phyloP scores from a whole-genome alignment of 2,329 filamentous ascomycete species.

The Microcyclospora pomicola region DNA sequence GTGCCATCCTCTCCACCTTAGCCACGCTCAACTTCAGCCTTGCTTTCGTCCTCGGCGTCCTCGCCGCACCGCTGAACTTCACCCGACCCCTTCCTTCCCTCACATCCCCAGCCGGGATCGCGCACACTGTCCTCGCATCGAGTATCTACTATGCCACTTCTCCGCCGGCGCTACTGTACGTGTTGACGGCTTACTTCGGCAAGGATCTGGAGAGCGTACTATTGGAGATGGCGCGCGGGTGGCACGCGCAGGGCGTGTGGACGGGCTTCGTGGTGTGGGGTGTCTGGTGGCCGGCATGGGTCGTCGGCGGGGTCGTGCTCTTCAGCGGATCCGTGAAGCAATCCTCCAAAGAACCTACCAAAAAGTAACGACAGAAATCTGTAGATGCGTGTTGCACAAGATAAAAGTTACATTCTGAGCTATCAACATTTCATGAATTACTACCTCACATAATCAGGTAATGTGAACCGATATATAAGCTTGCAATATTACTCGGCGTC shows the following conservation, averaged over 20 bases:
- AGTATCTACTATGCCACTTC: conserved; percentile 9
- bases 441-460: too few species aligned
- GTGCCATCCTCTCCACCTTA: conserved; percentile 81
- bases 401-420: too few species aligned
- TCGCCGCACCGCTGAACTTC: conserved; percentile 70
- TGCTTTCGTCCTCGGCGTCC: conserved; percentile 67
- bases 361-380: too few species aligned
- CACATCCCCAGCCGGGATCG: conserved; percentile 1
- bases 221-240: conserved; percentile 19
- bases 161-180: conserved; percentile 12
- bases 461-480: too few species aligned
- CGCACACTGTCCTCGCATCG: conserved; percentile 3
- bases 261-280: conserved; percentile 19
- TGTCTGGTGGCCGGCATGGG: conserved; percentile 22
- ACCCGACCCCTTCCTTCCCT: conserved; percentile 27
- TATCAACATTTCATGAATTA: too few species aligned
- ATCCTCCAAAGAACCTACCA: too few species aligned
- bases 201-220: conserved; percentile 11
- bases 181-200: neutral
- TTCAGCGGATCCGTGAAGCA: too few species aligned
- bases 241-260: conserved; percentile 20
- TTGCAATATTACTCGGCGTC: conserved; percentile 54
- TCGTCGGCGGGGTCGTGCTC: conserved; percentile 10
- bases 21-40: conserved; percentile 94
- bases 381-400: too few species aligned